A percentile compares a stretch with the other conserved stretches of the same genome.
Evolutionary conservation across 192 early-diverging fungal species (phyloP).

Genomic region (Coemansia umbellata): DNA sequence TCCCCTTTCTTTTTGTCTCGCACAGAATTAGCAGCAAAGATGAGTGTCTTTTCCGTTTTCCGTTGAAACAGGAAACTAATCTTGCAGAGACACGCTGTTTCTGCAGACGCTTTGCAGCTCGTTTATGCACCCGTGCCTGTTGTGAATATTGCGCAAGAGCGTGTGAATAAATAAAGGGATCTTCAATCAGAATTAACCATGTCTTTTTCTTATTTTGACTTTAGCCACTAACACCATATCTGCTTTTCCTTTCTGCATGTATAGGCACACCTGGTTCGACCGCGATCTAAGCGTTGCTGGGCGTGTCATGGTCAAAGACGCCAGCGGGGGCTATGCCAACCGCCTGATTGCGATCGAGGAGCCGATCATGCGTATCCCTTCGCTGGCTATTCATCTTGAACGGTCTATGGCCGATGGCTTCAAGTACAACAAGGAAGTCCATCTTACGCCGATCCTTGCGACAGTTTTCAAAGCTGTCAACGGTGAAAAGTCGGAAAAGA

Average conservation of each 20-base stretch:
- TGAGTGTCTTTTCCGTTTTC: too few relatives aligned
- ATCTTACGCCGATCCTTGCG: conserved; percentile 85
- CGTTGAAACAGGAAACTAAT: too few relatives aligned
- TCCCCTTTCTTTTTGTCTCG: too few relatives aligned
- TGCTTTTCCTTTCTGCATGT: background rate
- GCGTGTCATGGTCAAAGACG: conserved; percentile 76
- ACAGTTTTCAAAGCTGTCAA: conserved; percentile 61
- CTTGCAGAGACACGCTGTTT: too few relatives aligned
- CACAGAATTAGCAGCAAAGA: too few relatives aligned
- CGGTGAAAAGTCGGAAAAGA: conserved; percentile 1
- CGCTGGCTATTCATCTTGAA: conserved; percentile 95
- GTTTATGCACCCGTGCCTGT: too few relatives aligned
- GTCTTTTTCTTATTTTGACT: too few relatives aligned
- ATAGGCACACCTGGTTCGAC: conserved; percentile 98
- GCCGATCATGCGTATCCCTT: conserved; percentile 94
- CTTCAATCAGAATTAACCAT: too few relatives aligned
- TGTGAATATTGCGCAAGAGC: too few relatives aligned
- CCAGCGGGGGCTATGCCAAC: conserved; percentile 66
- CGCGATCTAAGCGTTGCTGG: conserved; percentile 95
- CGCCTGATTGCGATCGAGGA: conserved; percentile 75
- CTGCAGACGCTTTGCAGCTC: too few relatives aligned
- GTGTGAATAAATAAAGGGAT: too few relatives aligned
- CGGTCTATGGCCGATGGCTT: conserved; percentile 72
- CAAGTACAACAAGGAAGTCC: conserved; percentile 94
- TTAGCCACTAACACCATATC: too few relatives aligned